Evolutionary conservation across 768 basidiomycete genomes (phyloP), one percentile per base, ranked within the genome.

Genomic region (Macrocybe gigantea): DNA sequence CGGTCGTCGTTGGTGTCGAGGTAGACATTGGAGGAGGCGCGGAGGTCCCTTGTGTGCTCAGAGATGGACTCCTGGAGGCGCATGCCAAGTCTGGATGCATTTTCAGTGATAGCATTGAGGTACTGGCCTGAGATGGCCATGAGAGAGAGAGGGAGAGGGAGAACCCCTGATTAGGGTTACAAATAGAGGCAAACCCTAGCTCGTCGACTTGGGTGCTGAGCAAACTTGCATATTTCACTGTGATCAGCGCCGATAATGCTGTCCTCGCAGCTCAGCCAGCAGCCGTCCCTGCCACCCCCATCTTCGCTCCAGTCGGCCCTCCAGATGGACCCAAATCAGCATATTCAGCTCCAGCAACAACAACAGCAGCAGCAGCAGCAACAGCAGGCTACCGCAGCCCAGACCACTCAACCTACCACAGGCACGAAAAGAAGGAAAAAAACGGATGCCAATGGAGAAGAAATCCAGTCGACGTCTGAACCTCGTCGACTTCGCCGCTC

Each of bases 41-140:
- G 62, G 33, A 91, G 70, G 50, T 91, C 88, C 46, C 87, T 74
- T 1, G 89, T 90, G 49, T 79, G 85, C 53, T 93, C 90, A 3
- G 84, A 83, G 59, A 93, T 69, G 3, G 88, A 81, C 59, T 93
- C 90, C 55, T 90, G 88, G 6, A 93, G 74, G 29, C 91, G 82
- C 77, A 80, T 82, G 13, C 88, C 87, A 30, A 93, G 75, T 32
- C 90, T 75, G 22, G 88, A 77, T 12, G 89, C 89, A 81, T 92
- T 91, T 67, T 89, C 87, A 6, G 87, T 80, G 52, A 90, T 73
- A 38, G 71, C 56, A 54, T 71, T 72, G 50, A 79, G 67, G 56
- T 75, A 75, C 40, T 72, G 71, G 15, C 66, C 64, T 42, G 73
- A 70, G 73, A 74, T 75, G 13, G 37, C 30, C 45, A 50, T 44